Evolutionary conservation across 2,329 filamentous ascomycete genomes (phyloP), one percentile per base, ranked within the genome.

Genomic region (Calonectria pteridis): DNA sequence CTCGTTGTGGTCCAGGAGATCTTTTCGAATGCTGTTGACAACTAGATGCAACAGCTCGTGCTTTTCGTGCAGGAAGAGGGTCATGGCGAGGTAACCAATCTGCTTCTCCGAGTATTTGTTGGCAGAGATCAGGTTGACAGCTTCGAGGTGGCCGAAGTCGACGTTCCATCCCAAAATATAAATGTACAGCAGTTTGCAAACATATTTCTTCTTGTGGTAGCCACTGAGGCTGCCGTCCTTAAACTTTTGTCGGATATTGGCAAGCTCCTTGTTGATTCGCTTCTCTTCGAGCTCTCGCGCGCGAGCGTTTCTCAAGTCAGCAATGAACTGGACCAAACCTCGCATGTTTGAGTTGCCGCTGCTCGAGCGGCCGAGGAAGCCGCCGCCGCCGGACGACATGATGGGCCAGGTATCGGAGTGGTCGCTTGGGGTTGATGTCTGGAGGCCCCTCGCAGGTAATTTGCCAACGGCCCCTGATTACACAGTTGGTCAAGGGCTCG

Each of bases 141-240:
- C 97, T 87, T 99, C 97, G 78, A 99, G 92, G 84, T 99, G 97
- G 70, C 97, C 97, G 85, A 99, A 99, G 85, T 98, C 97, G 86
- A 99, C 96, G 84, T 99, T 96, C 94, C 97, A 99, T 63, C 97
- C 97, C 77, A 99, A 91, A 74, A 99, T 99, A 85, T 99, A 99
- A 82, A 99, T 98, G 85, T 99, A 99, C 75, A 99, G 89, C 79
- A 99, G 92, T 92, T 99, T 99, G 94, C 97, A 99, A 78, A 99
- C 97, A 84, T 99, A 99, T 94, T 99, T 99, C 91, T 99, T 99
- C 89, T 97, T 98, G 89, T 98, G 95, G 84, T 99, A 99, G 78
- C 97, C 97, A 83, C 94, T 98, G 72, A 99, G 88, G 83, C 91
- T 97, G 77, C 95, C 96, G 84, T 97, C 94, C 90, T 98, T 98